These are phyloP conservation scores for Tulasnella sp. DNA, from an alignment of 768 basidiomycete species.

Conservation along the genomic window DNA sequence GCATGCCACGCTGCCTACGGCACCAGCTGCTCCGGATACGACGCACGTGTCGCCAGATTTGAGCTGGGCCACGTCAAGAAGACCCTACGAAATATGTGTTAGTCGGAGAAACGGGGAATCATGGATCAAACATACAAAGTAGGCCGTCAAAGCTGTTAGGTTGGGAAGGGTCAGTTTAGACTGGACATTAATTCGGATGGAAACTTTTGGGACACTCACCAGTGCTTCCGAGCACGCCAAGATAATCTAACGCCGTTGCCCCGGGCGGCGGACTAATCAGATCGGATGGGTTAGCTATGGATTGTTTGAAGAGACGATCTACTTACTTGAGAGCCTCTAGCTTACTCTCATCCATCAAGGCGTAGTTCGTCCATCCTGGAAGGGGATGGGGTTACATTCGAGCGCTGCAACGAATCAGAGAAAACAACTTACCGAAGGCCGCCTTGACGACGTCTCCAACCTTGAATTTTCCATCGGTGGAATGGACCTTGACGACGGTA, in stretches of 20 bases:
- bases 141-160: constrained; percentile 30
- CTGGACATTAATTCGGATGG: background rate
- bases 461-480: constrained; percentile 31
- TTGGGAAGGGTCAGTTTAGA: background rate
- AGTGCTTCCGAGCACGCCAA: constrained; percentile 67
- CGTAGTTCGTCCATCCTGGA: constrained; percentile 73
- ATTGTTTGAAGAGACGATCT: background rate
- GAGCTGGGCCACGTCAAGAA: constrained; percentile 69
- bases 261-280: constrained; percentile 41
- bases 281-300: background rate
- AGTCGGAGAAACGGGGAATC: constrained; percentile 59
- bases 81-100: constrained; percentile 46
- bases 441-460: constrained; percentile 66
- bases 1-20: constrained; percentile 76
- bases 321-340: constrained; percentile 51
- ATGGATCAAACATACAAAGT: constrained; percentile 51
- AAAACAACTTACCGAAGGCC: constrained; percentile 43
- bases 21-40: constrained; percentile 85
- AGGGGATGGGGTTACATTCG: background rate
- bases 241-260: constrained; percentile 59
- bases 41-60: constrained; percentile 80
- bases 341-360: constrained; percentile 47
- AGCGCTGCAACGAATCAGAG: background rate
- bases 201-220: constrained; percentile 40
- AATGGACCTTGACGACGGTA: constrained; percentile 32